Evolutionary conservation across 305 asterid species (phyloP), one percentile per base, ranked within the genome.

Genomic region (Fraxinus albicans): DNA sequence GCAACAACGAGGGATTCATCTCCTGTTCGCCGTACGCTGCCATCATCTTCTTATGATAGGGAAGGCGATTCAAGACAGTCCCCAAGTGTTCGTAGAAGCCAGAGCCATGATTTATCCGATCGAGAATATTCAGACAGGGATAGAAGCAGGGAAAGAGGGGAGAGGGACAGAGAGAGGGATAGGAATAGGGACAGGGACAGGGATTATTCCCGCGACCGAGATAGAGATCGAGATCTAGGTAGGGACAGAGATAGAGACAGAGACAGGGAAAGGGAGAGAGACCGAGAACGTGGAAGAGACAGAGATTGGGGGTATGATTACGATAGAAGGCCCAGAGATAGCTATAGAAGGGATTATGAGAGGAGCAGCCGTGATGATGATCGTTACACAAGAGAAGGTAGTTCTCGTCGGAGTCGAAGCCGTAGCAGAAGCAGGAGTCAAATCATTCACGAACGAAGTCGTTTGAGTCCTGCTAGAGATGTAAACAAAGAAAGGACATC

Each of bases 1-100:
- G 95, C 98, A 82, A 93, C 98, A 33, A 96, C 99, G 36, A 88
- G 99, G 89, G 98, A 92, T 85, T 96, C 98, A n/a, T 96, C 99
- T 85, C 98, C 98, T 19, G 96, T 94, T 77, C 94, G 97, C 2
- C 97, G 99, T 10, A 91, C 93, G 4, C 74, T 83, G 33, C 89
- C 95, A 33, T 88, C 94, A 60, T 87, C 95, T 69, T 29, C 74
- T 31, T 83, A 85, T 53, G 95, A 89, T 77, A 88, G 93, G 83
- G 92, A 89, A 5, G 92, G 87, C 69, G 92, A 87, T 81, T 89
- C 89, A 5, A 86, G 86, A 79, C 89, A 87, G 76, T 92, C 98
- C 74, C 96, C 99, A 53, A 47, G 58, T 47, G 83, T 79, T 33
- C 90, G 83, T 76, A 86, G 93, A 19, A 92, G 97, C 87, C 94